Percentiles rank a stretch among this genome's conserved stretches.
phyloP scores from a whole-genome alignment of 2,329 filamentous ascomycete species.

The Byssochlamys sp. region DNA sequence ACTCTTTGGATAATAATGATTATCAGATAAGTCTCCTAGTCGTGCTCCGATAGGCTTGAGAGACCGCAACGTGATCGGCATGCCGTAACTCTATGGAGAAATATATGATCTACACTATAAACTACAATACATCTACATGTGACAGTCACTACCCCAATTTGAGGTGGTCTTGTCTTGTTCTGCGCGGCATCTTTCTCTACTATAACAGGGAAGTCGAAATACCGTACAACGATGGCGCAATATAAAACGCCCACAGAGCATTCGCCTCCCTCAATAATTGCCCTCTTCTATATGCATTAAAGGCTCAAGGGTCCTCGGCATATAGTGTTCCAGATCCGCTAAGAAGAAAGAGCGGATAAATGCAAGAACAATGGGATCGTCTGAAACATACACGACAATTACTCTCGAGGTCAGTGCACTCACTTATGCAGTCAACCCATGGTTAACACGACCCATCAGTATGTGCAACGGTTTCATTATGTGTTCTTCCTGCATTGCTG shows the following conservation, averaged over 20 bases:
- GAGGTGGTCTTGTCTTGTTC: too few species aligned
- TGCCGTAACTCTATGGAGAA: too few species aligned
- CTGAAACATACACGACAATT: background rate
- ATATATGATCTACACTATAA: too few species aligned
- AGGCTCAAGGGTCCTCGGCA: background rate
- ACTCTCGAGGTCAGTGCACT: background rate
- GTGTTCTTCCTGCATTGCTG: background rate
- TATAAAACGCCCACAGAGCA: background rate
- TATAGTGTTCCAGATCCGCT: background rate
- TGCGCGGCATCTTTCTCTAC: background rate
- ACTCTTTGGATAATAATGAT: too few species aligned
- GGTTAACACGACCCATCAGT: background rate
- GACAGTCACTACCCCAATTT: too few species aligned
- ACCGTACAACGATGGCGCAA: background rate
- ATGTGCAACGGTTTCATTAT: background rate
- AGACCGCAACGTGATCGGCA: too few species aligned
- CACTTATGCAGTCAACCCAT: background rate
- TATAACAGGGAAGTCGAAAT: background rate
- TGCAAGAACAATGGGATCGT: background rate
- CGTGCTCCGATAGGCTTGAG: too few species aligned
- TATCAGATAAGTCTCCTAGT: too few species aligned
- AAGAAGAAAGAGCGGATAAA: background rate
- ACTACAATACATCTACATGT: too few species aligned
- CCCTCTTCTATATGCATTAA: background rate
- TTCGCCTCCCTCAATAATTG: background rate